Conservation (phyloP, 257 asterid species). For the Scutellaria barbata region DNA sequence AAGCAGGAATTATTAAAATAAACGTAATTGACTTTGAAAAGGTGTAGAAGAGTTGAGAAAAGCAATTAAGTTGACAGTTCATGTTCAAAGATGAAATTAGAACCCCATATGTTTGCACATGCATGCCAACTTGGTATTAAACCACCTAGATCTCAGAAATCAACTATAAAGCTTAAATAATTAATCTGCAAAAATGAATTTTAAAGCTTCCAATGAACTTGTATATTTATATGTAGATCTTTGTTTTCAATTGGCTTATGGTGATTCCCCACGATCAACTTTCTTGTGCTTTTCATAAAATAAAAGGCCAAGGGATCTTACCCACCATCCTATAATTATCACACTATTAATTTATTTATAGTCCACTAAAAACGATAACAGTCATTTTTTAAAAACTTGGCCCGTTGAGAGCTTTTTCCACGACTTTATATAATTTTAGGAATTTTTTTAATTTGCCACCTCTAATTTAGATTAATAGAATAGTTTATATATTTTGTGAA, state of each 20-base stretch:
- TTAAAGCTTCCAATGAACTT: too few relatives aligned
- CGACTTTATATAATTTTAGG: too few relatives aligned
- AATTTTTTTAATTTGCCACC: too few relatives aligned
- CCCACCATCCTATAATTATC: not conserved
- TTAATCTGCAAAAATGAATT: not conserved
- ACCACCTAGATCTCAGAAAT: slow-evolving; percentile 37
- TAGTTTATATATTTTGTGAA: too few relatives aligned
- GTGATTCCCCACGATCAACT: slow-evolving; percentile 23
- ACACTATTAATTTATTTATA: too few relatives aligned
- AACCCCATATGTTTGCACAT: slow-evolving; percentile 33
- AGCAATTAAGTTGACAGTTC: slow-evolving; percentile 28
- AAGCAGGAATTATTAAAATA: slow-evolving; percentile 2
- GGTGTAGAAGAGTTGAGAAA: slow-evolving; percentile 22
- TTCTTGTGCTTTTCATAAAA: not conserved
- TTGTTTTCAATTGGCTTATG: not conserved
- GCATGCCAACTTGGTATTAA: slow-evolving; percentile 37
- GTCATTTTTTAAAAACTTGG: too few relatives aligned
- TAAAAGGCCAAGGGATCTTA: not conserved
- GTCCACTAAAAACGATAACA: too few relatives aligned
- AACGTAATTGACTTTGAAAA: not conserved
- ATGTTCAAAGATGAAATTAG: slow-evolving; percentile 23
- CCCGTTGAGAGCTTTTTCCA: too few relatives aligned
- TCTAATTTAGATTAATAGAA: too few relatives aligned
- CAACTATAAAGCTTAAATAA: not conserved
- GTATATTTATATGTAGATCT: too few relatives aligned